Evolutionary conservation across 768 basidiomycete genomes (phyloP).

Genomic region (Hortiboletus flavorubellus): DNA sequence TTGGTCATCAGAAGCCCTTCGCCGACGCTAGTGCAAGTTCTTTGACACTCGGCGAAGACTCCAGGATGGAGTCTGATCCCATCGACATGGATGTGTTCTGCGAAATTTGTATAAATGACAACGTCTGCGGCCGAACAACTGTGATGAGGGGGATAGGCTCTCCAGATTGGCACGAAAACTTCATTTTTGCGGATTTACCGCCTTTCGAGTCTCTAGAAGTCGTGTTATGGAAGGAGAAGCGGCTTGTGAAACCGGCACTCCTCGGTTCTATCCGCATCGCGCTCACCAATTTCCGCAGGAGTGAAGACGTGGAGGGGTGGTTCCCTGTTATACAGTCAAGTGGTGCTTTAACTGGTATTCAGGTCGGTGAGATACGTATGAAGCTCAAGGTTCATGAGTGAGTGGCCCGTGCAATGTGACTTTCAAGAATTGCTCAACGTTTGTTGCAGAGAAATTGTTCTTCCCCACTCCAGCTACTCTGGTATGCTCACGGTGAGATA

Average conservation of each 20-base stretch:
- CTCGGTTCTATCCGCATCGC: constrained; percentile 65
- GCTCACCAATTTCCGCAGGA: constrained; percentile 67
- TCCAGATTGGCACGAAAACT: constrained; percentile 82
- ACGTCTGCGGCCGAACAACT: constrained; percentile 69
- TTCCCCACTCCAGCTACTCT: constrained; percentile 64
- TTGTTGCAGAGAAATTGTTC: constrained; percentile 64
- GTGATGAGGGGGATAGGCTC: constrained; percentile 62
- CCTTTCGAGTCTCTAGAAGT: constrained; percentile 72
- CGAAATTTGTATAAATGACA: constrained; percentile 70
- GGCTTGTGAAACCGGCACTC: constrained; percentile 48
- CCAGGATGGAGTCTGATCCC: constrained; percentile 43
- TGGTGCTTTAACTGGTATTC: constrained; percentile 46
- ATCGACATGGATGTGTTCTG: constrained; percentile 72
- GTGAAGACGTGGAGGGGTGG: constrained; percentile 80
- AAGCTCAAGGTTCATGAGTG: constrained; percentile 76
- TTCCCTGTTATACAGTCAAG: constrained; percentile 65
- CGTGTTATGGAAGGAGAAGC: constrained; percentile 68
- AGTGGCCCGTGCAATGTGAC: constrained; percentile 20
- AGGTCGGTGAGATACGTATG: constrained; percentile 73
- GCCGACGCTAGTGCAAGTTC: constrained; percentile 24
- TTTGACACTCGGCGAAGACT: constrained; percentile 30
- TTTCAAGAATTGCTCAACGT: constrained; percentile 5
- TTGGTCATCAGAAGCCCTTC: constrained; percentile 50
- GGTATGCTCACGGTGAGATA: constrained; percentile 53
- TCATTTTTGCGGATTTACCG: constrained; percentile 71